Conservation (phyloP, 2,329 filamentous ascomycete species). For the Whalleya microplaca region DNA sequence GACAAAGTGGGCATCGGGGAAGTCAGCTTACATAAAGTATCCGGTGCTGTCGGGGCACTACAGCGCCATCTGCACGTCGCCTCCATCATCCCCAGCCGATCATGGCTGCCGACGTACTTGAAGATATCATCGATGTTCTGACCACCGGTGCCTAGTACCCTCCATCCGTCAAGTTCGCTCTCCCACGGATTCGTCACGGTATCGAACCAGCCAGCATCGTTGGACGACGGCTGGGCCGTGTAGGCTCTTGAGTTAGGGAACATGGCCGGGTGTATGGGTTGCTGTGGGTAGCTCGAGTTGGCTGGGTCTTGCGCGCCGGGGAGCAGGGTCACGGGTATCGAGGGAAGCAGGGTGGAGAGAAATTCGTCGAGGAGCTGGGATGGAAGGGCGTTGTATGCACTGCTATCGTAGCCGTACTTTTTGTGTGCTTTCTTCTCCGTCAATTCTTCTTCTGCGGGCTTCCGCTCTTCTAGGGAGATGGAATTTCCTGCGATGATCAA, state of each 20-base stretch:
- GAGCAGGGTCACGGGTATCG: conserved; percentile 85
- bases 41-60: conserved; percentile 89
- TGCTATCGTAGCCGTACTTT: conserved; percentile 94
- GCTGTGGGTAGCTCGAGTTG: conserved; percentile 87
- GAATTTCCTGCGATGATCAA: conserved; percentile 94
- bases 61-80: conserved; percentile 91
- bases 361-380: conserved; percentile 84
- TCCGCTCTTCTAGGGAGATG: conserved; percentile 52
- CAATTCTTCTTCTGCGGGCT: conserved; percentile 42
- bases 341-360: conserved; percentile 78
- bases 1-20: background rate
- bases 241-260: conserved; percentile 78
- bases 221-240: conserved; percentile 49
- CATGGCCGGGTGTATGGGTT: conserved; percentile 90
- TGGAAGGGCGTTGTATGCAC: conserved; percentile 83
- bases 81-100: conserved; percentile 88
- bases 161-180: conserved; percentile 87
- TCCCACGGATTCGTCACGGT: conserved; percentile 92
- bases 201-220: conserved; percentile 76
- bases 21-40: conserved; percentile 79
- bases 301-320: conserved; percentile 86
- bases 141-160: conserved; percentile 82
- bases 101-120: conserved; percentile 82
- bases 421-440: conserved; percentile 60
- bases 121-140: conserved; percentile 94